Base-by-base conservation (phyloP, 306 rosid genomes). In the Crotalaria pallida region DNA sequence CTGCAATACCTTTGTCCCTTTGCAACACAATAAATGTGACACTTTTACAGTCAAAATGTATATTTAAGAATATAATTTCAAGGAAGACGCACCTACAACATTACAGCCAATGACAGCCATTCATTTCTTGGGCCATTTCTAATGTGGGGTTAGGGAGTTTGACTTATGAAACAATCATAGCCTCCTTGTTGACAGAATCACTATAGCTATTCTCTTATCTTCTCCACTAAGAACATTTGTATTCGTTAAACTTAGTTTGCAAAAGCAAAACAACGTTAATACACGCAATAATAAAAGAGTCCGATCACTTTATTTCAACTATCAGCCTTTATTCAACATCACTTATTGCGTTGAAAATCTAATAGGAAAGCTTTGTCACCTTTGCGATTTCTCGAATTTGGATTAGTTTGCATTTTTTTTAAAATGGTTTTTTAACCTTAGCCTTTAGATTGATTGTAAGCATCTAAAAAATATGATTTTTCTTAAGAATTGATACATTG, bases 201-300 rank as follows among this genome's bases (percentile, higher is more conserved):
- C 21, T 21, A 13, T 27, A 44, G 36, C 31, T 43, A 7, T 70
- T 31, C 68, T 6, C 34, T 58, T 41, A 65, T 67, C 56, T 59
- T 60, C 48, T 57, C 74, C 70, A 36, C 24, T 6, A 58, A 40
- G n/a, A 49, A 48, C 21, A 26, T 7, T 48, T 21, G 16, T 23
- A 51, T 24, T 67, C 23, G 12, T n/a, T 59, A 67, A 47, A 31
- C 40, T 51, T 53, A 23, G 38, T 36, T 38, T 41, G 29, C 49
- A 24, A 60, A 67, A 73, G 29, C 49, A 24, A 60, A 67, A 73
- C 43, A 66, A 43, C 21, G 61, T 5, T 48, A 34, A 61, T 75
- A 52, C 22, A 47, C 36, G 69, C 71, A 55, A 56, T 5, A 41
- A 1, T 33, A 33, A 33, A 5, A 1, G 38, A 33, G 38, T 33